Conservation (phyloP, 208 protist genomes). For the Blastocrithidia nonstop region DNA sequence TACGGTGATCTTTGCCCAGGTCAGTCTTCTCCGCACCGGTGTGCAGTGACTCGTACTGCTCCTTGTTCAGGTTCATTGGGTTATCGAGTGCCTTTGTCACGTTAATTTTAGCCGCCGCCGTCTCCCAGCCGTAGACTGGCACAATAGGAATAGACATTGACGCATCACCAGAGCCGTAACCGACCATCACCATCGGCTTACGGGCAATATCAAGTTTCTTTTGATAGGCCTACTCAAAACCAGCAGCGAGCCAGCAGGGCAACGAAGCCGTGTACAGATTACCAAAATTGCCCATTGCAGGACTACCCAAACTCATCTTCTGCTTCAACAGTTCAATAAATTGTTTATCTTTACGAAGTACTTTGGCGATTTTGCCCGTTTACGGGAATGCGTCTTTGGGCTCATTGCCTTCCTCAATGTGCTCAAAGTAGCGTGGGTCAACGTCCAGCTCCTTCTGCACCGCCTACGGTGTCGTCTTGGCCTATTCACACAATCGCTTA, state of each 20-base stretch:
- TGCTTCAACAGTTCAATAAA: constrained; percentile 58
- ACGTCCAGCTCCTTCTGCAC: constrained; percentile 54
- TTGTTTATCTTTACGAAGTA: constrained; percentile 56
- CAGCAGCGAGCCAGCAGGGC: constrained; percentile 78
- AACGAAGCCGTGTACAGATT: constrained; percentile 86
- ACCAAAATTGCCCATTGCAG: constrained; percentile 76
- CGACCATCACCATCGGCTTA: constrained; percentile 81
- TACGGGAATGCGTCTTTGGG: constrained; percentile 55
- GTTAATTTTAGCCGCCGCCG: constrained; percentile 66
- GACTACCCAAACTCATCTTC: constrained; percentile 82
- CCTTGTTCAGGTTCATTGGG: constrained; percentile 47
- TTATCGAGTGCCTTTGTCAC: constrained; percentile 53
- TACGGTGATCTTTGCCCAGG: constrained; percentile 24
- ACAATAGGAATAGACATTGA: constrained; percentile 77
- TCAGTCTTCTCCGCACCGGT: constrained; percentile 56
- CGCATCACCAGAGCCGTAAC: constrained; percentile 78
- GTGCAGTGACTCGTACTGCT: constrained; percentile 77
- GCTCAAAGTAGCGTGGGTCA: constrained; percentile 54
- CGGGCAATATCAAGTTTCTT: constrained; percentile 69
- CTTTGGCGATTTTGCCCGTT: constrained; percentile 70
- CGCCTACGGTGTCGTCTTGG: constrained; percentile 23
- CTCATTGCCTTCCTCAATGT: constrained; percentile 52
- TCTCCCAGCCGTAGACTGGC: constrained; percentile 66
- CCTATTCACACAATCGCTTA: constrained; percentile 38
- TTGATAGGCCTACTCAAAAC: constrained; percentile 72